Percentiles rank a stretch among this genome's conserved stretches.
Conservation (phyloP, 495 filamentous ascomycete species). For the Hyaloscypha hepaticicola region DNA sequence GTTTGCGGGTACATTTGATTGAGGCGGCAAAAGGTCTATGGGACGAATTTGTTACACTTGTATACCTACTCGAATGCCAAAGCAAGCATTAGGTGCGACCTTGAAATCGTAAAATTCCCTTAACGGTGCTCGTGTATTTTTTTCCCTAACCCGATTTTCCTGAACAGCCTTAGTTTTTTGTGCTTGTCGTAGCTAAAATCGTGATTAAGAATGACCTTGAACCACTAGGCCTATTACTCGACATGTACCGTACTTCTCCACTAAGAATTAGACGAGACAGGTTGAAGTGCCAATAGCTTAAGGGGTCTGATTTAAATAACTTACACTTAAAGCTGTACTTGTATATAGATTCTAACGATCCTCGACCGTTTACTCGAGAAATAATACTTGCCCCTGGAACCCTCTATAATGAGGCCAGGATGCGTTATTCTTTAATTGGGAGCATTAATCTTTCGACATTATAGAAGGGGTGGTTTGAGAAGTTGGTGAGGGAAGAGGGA, state of each 20-base stretch:
- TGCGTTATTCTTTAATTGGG: slow-evolving; percentile 1
- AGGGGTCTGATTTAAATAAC: slow-evolving; percentile 1
- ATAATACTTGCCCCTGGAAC: background rate
- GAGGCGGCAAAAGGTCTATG: slow-evolving; percentile 7
- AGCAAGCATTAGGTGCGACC: slow-evolving; percentile 1
- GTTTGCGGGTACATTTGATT: slow-evolving; percentile 18
- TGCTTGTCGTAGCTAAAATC: slow-evolving; percentile 6
- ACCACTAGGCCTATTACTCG: background rate
- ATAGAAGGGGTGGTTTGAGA: background rate
- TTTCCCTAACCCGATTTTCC: slow-evolving; percentile 8
- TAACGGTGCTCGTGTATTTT: slow-evolving; percentile 3
- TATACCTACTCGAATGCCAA: slow-evolving; percentile 5
- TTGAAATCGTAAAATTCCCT: slow-evolving; percentile 1
- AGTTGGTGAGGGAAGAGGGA: background rate
- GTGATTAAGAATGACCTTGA: background rate
- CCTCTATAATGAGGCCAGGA: slow-evolving; percentile 1
- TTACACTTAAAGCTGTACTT: background rate
- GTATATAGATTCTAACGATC: background rate
- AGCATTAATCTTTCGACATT: slow-evolving; percentile 1
- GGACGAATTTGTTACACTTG: slow-evolving; percentile 10
- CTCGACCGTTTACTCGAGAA: slow-evolving; percentile 1
- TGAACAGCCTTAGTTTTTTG: slow-evolving; percentile 8
- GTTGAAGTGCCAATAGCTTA: slow-evolving; percentile 1
- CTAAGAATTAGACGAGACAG: background rate
- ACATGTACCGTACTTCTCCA: slow-evolving; percentile 1